Conservation (phyloP, 768 basidiomycete genomes). For the Trametes sanguinea region DNA sequence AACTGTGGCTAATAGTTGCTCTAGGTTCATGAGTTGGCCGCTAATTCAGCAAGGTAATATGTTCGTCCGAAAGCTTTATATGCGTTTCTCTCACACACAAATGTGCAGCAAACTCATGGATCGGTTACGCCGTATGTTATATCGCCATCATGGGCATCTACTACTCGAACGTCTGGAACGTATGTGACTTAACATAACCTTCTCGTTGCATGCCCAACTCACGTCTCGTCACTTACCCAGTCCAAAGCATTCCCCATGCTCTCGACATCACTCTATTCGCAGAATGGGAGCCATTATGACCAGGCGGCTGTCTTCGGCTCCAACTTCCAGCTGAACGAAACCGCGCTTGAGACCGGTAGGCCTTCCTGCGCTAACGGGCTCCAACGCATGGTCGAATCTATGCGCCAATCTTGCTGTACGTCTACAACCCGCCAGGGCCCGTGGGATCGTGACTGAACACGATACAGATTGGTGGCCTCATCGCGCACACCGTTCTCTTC, state of each 20-base stretch:
- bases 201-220: too few species aligned
- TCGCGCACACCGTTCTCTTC: constrained; percentile 58
- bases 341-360: constrained; percentile 52
- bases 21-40: constrained; percentile 51
- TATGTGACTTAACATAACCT: constrained; percentile 24
- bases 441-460: neutral
- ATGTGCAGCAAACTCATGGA: constrained; percentile 53
- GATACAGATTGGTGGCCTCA: constrained; percentile 56
- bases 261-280: constrained; percentile 56
- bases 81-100: neutral
- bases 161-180: constrained; percentile 65
- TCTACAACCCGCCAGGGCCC: neutral
- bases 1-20: neutral
- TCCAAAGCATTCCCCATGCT: constrained; percentile 59
- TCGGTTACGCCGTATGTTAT: constrained; percentile 56
- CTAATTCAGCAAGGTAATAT: constrained; percentile 54
- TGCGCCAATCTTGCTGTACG: constrained; percentile 49
- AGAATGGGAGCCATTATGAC: constrained; percentile 56
- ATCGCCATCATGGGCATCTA: constrained; percentile 56
- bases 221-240: constrained; percentile 30
- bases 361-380: constrained; percentile 43
- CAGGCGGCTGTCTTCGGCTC: constrained; percentile 55
- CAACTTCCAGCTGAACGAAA: constrained; percentile 53
- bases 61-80: neutral
- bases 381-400: constrained; percentile 54